Base-by-base conservation (phyloP, 805 yeast genomes). In the Kazachstania kunashirensis region DNA sequence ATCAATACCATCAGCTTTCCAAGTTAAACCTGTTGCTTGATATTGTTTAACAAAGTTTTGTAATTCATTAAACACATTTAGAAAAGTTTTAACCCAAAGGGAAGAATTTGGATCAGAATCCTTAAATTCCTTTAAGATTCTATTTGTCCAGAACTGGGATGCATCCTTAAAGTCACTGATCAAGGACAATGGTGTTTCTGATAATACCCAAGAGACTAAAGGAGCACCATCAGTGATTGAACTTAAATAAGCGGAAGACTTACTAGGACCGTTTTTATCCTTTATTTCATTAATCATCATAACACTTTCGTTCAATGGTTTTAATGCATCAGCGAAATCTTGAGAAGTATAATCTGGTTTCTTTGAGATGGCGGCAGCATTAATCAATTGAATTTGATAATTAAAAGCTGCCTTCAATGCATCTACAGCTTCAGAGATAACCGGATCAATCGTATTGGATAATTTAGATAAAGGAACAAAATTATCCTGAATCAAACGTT, bases 91-190 rank as follows among this genome's bases (percentile, higher is more conserved):
- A 27, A 81, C 95, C 97, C 97, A 92, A 39, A 79, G 81, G 18
- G 71, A 78, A 33, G 84, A 84, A 38, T 64, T 65, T 27, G 73
- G 67, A 48, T 82, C 86, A 33, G 72, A 63, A 14, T 79, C 94
- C 60, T 73, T 85, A 64, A 64, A 77, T 43, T 85, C 95, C 61
- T 88, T 88, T 57, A 88, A 62, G 29, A 89, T 79, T 49, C 95
- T 75, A 63, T 92, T 88, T 9, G 94, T 73, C 86, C 96, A 92
- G 63, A 92, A 92, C 57, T 81, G 89, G 24, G 95, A 83, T 15
- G 94, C 76, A 53, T 92, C 98, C 55, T 80, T 83, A 62, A 78
- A 83, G 46, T 88, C 96, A 3, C 81, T 74, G 39, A 92, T 71
- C 45, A 69, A 73, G 0, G 84, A 74, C 12, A 81, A 74, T 1